Conservation (phyloP, 345 rosid genomes). For the Eucalyptus curtisii region DNA sequence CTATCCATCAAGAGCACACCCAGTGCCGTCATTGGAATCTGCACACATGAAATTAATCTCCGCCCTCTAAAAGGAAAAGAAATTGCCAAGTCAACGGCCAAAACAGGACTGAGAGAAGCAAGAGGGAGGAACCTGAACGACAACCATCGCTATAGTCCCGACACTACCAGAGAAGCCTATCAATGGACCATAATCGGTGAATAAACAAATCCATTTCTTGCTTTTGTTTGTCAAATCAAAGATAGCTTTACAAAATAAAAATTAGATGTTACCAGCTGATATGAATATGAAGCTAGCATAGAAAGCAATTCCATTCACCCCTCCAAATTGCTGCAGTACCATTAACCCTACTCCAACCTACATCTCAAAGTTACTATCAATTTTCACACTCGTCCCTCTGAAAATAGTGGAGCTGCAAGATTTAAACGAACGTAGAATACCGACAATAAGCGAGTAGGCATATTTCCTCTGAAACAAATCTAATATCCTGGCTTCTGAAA, state of each 20-base stretch:
- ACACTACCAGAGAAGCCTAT: slow-evolving; percentile 63
- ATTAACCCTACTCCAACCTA: slow-evolving; percentile 61
- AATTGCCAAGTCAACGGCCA: not conserved
- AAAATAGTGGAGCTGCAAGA: not conserved
- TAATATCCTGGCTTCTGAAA: slow-evolving; percentile 13
- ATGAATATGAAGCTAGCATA: slow-evolving; percentile 26
- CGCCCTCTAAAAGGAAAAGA: not conserved
- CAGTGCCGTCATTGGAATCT: slow-evolving; percentile 62
- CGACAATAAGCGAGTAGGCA: slow-evolving; percentile 22
- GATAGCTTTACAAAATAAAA: not conserved
- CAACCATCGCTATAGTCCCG: slow-evolving; percentile 64
- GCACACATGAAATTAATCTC: not conserved
- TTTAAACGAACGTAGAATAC: not conserved
- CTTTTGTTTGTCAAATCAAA: not conserved
- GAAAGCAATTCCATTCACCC: slow-evolving; percentile 32
- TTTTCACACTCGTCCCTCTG: not conserved
- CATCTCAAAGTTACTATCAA: not conserved
- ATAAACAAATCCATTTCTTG: not conserved
- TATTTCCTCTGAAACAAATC: slow-evolving; percentile 30
- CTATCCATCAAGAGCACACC: slow-evolving; percentile 61
- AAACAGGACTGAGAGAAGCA: not conserved
- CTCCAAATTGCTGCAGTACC: slow-evolving; percentile 79
- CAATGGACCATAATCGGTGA: not conserved
- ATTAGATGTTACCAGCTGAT: slow-evolving; percentile 26
- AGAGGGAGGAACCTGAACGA: slow-evolving; percentile 45